Evolutionary conservation across 164 flowering plant genomes (phyloP).

Genomic region (Stephania japonica): DNA sequence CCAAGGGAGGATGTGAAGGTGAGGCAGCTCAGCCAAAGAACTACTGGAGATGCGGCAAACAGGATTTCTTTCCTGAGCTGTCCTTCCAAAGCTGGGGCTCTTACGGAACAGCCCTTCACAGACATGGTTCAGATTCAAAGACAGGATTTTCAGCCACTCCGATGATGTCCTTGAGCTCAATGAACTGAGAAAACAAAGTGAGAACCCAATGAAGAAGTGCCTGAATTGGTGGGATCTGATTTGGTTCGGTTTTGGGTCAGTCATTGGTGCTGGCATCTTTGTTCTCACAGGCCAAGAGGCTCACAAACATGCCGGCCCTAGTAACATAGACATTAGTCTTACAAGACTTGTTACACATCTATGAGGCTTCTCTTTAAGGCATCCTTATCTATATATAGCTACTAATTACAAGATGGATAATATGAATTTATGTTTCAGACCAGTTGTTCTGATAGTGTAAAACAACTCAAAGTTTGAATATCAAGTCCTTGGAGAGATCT

Average conservation of each 20-base stretch:
- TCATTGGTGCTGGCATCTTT: slow-evolving; percentile 59
- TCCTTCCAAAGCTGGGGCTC: slow-evolving; percentile 44
- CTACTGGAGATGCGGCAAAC: slow-evolving; percentile 56
- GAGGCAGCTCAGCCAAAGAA: slow-evolving; percentile 17
- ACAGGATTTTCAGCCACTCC: slow-evolving; percentile 44
- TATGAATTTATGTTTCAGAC: not conserved
- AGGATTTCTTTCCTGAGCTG: slow-evolving; percentile 63
- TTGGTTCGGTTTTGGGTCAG: slow-evolving; percentile 62
- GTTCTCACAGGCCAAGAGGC: slow-evolving; percentile 71
- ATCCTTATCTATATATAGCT: not conserved
- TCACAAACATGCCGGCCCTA: slow-evolving; percentile 42
- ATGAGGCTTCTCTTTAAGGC: not conserved
- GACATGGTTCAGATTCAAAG: slow-evolving; percentile 31
- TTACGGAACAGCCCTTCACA: slow-evolving; percentile 38
- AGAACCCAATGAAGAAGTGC: slow-evolving; percentile 53
- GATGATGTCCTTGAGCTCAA: slow-evolving; percentile 37
- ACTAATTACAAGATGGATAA: too few species aligned
- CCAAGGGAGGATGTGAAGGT: slow-evolving; percentile 9
- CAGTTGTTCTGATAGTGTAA: not conserved
- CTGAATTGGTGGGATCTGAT: slow-evolving; percentile 68
- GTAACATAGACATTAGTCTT: not conserved
- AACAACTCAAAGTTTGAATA: not conserved
- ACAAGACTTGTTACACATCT: not conserved
- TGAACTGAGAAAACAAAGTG: slow-evolving; percentile 32
- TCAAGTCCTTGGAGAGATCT: not conserved